These are phyloP conservation scores for Pichia inconspicua DNA, from an alignment of 1,139 yeast species.

Conservation along the genomic window DNA sequence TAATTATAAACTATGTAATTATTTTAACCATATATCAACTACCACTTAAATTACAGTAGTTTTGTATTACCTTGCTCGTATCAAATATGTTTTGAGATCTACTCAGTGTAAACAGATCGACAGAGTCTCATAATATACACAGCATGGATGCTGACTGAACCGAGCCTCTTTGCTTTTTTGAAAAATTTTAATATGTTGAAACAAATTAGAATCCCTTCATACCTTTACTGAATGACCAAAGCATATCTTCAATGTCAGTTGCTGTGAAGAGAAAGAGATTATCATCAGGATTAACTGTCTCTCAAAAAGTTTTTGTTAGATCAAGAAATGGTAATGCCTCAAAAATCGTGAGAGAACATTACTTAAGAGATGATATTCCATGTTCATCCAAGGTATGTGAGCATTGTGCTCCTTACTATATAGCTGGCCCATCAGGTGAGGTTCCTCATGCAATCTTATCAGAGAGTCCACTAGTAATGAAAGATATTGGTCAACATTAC, in stretches of 20 bases:
- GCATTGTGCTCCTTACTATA: constrained; percentile 48
- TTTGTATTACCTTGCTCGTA: too few species aligned
- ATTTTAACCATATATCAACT: too few species aligned
- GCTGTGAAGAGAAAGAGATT: constrained; percentile 36
- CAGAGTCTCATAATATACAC: too few species aligned
- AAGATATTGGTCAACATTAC: constrained; percentile 52
- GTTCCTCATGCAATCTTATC: constrained; percentile 45
- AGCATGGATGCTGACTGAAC: too few species aligned
- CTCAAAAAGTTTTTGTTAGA: constrained; percentile 88
- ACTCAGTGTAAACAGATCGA: too few species aligned
- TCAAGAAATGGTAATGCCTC: constrained; percentile 86
- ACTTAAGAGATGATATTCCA: constrained; percentile 84
- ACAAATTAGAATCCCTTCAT: not conserved
- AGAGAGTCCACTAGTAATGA: constrained; percentile 38
- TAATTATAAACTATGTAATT: not conserved
- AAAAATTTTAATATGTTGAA: not conserved
- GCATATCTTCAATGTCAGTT: constrained; percentile 1
- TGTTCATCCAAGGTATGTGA: constrained; percentile 72
- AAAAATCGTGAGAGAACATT: constrained; percentile 89
- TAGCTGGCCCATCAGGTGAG: constrained; percentile 50
- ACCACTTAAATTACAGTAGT: too few species aligned
- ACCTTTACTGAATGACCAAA: too few species aligned
- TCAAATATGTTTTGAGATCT: too few species aligned
- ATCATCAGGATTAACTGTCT: constrained; percentile 54
- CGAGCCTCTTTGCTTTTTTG: too few species aligned